phyloP scores from a whole-genome alignment of 2,329 filamentous ascomycete species.

The Aspergillus sp. region DNA sequence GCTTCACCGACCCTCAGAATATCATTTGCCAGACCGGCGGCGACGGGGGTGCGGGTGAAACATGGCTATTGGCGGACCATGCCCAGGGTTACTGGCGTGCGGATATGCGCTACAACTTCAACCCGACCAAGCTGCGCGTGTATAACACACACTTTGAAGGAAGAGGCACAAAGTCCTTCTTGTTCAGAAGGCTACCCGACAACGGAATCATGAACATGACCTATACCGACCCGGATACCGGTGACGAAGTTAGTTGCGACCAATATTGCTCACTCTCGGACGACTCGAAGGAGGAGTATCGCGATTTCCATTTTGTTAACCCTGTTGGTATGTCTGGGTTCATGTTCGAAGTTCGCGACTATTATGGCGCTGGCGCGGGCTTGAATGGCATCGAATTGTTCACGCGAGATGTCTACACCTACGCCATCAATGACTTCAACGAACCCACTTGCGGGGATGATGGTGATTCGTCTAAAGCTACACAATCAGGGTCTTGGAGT shows the following conservation, averaged over 20 bases:
- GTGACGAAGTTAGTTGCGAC: conserved; percentile 70
- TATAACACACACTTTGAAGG: conserved; percentile 85
- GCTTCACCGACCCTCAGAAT: conserved; percentile 73
- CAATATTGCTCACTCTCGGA: conserved; percentile 80
- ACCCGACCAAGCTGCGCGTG: conserved; percentile 81
- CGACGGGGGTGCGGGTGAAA: conserved; percentile 68
- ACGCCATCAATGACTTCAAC: conserved; percentile 84
- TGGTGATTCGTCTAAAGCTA: conserved; percentile 64
- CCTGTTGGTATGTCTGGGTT: conserved; percentile 83
- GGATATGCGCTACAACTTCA: conserved; percentile 77
- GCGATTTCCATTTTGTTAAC: conserved; percentile 93
- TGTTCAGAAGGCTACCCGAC: conserved; percentile 80
- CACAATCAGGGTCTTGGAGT: conserved; percentile 71
- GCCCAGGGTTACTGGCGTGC: conserved; percentile 81
- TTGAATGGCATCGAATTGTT: conserved; percentile 84
- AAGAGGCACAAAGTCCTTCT: conserved; percentile 83
- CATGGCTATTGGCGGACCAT: conserved; percentile 78
- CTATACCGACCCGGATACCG: conserved; percentile 73
- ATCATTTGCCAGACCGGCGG: conserved; percentile 76
- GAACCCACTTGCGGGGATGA: conserved; percentile 75
- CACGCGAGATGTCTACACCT: conserved; percentile 73
- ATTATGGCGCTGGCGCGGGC: conserved; percentile 83
- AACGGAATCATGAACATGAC: conserved; percentile 96
- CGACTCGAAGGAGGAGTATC: conserved; percentile 64
- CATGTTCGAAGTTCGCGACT: conserved; percentile 79